Percentiles rank a stretch among this genome's conserved stretches.
Conservation (phyloP, 2,329 filamentous ascomycete genomes). For the Didymosphaeria variabile region DNA sequence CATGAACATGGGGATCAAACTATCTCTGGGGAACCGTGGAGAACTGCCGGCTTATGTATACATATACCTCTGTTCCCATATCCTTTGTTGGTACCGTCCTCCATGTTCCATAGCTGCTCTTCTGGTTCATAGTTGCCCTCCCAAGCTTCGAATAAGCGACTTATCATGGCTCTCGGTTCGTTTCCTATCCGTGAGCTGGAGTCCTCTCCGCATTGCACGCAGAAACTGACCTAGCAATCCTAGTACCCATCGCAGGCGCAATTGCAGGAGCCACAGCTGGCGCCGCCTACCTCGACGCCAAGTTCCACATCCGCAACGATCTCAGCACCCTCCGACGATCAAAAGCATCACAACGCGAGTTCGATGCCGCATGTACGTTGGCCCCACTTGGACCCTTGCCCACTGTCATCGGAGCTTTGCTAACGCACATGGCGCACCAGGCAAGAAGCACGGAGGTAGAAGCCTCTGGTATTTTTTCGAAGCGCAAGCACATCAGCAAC, state of each 20-base stretch:
- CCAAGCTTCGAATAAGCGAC: background rate
- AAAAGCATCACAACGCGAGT: slow-evolving; percentile 56
- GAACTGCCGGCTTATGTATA: slow-evolving; percentile 11
- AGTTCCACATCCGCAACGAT: slow-evolving; percentile 73
- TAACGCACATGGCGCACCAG: slow-evolving; percentile 42
- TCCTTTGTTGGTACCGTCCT: background rate
- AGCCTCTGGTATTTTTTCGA: slow-evolving; percentile 75
- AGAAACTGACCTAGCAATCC: slow-evolving; percentile 14
- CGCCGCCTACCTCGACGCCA: slow-evolving; percentile 73
- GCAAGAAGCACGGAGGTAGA: slow-evolving; percentile 60
- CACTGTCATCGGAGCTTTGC: background rate
- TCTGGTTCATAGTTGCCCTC: background rate
- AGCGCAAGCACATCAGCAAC: slow-evolving; percentile 61
- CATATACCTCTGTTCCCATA: slow-evolving; percentile 3
- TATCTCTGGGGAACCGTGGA: slow-evolving; percentile 7
- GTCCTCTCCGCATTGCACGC: background rate
- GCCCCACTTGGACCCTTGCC: slow-evolving; percentile 3
- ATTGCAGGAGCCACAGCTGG: slow-evolving; percentile 50
- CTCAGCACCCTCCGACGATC: slow-evolving; percentile 56
- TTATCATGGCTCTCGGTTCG: slow-evolving; percentile 14
- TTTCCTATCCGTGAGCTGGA: slow-evolving; percentile 7
- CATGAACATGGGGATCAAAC: background rate
- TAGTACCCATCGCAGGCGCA: slow-evolving; percentile 45
- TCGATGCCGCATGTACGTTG: slow-evolving; percentile 59
- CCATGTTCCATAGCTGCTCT: background rate